These are phyloP conservation scores for Vitis riparia DNA, from an alignment of 164 flowering plant species.

Conservation along the genomic window DNA sequence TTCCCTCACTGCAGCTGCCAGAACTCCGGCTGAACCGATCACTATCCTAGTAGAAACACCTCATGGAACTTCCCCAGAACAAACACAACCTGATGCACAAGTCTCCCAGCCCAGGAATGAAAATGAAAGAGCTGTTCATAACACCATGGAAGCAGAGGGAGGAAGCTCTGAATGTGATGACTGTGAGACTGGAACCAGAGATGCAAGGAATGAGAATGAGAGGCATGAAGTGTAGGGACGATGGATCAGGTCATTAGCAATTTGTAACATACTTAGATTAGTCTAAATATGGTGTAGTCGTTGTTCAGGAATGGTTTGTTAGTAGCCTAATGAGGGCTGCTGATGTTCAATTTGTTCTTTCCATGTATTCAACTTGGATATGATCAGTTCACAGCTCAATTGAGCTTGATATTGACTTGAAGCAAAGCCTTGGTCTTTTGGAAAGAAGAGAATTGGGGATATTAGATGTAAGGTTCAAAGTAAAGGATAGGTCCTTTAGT, in stretches of 20 bases:
- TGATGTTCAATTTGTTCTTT: no score
- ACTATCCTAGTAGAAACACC: slow-evolving; percentile 6
- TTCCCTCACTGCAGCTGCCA: slow-evolving; percentile 45
- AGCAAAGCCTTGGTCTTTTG: no score
- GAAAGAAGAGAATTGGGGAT: no score
- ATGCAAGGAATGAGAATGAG: slow-evolving; percentile 6
- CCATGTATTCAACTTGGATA: no score
- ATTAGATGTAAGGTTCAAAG: no score
- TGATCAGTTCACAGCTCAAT: no score
- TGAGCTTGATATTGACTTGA: no score
- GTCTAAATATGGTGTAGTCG: no score
- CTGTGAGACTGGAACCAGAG: slow-evolving; percentile 9
- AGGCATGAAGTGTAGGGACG: background rate
- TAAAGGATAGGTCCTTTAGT: no score
- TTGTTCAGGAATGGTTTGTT: no score
- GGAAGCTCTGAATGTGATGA: slow-evolving; percentile 7
- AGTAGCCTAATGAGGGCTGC: no score
- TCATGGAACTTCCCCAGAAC: slow-evolving; percentile 12
- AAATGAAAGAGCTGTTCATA: slow-evolving; percentile 3
- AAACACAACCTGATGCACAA: slow-evolving; percentile 6
- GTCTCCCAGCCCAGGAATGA: slow-evolving; percentile 5
- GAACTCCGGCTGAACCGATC: slow-evolving; percentile 19
- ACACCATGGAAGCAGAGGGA: slow-evolving; percentile 7
- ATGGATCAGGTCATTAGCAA: slow-evolving; percentile 7
- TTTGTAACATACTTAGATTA: background rate